Evolutionary conservation across 192 early-diverging fungal species (phyloP), one percentile per base, ranked within the genome.

Genomic region (Mortierella hygrophila): DNA sequence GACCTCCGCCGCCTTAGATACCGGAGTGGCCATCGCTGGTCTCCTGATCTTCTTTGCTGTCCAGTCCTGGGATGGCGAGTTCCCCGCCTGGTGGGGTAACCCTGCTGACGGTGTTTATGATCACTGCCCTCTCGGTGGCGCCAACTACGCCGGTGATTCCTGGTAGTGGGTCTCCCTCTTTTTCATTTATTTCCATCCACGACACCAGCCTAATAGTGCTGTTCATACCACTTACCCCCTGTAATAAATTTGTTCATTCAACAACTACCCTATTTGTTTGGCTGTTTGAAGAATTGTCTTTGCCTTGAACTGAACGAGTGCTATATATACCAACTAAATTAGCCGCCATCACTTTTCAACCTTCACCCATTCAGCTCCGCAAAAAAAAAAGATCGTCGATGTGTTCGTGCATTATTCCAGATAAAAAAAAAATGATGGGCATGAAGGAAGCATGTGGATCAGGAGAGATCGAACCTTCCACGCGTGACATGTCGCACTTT

Each of bases 1-100:
- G 9, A 81, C 93, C 6, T 92, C 91, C 32, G 92, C 92, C 26
- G 92, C 91, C 0, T 55, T 93, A n/a, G 94, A 94, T 82, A 80
- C 89, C 23, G 93, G 93, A 29, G 84, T 89, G 15, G 91, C 91
- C 20, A 82, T 92, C 2, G 26, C 68, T 44, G 83, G 77, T 5
- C 35, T 92, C 16, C 35, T 92, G 35, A 88, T 91, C 73, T 91
- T 89, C 68, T 72, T 83, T 55, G 90, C 89, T 18, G 20, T 81
- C 16, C 65, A 75, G 21, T 74, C 75, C 26, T 42, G 35, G 68
- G 57, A 83, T 4, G 65, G 44, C 23, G 49, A 41, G 20, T 74
- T 78, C 40, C 82, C 82, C 5, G 54, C 37, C 23, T 83, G 82
- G 82, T 83, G 82, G 82, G 82, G 82, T 15, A 78, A 83, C 68